Evolutionary conservation across 2,329 filamentous ascomycete species (phyloP), one percentile per base, ranked within the genome.

Genomic region (Calonectria henricotiae): DNA sequence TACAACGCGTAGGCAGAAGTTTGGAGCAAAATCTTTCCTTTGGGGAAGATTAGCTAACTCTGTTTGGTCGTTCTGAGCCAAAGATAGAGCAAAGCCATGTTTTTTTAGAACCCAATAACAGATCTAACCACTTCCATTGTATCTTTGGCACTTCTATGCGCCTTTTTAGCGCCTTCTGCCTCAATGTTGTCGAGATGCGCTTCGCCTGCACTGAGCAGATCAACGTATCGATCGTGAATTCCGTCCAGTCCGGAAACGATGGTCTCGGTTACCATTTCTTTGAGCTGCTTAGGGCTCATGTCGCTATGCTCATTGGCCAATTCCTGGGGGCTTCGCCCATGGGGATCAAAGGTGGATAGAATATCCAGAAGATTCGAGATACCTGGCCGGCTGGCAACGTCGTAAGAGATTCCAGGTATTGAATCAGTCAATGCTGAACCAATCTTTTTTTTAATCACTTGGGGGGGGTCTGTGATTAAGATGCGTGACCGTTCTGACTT

Each of bases 281-380:
- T 86, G 39, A 86, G 78, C 7, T 79, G 70, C 20, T 79, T 81
- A 1, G 85, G 81, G 23, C 79, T 77, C 25, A 85, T 78, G 1
- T 82, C 80, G 5, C 79, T 79, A 58, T 84, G 83, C 8, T 79
- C 78, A 13, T 79, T 67, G 2, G 83, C 86, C 23, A 89, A 75
- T 47, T 86, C 79, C 51, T 76, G 73, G 1, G 85, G 81, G 13
- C 78, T 83, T 61, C 85, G 82, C 3, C 78, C 77, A 30, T 81
- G 75, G 4, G 79, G 74, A 65, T 91, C 89, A 75, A 96, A 90
- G 71, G 94, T 89, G 27, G 90, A 91, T n/a, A 96, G 83, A 17
- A 99, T 89, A 68, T 94, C 90, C 1, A 99, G 83, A 13, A 99
- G 85, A 80, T 98, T 99, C 12, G 95, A 91, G 4, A 99, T 93